Base-by-base conservation (phyloP, 164 flowering plant species). In the Macadamia integrifolia region DNA sequence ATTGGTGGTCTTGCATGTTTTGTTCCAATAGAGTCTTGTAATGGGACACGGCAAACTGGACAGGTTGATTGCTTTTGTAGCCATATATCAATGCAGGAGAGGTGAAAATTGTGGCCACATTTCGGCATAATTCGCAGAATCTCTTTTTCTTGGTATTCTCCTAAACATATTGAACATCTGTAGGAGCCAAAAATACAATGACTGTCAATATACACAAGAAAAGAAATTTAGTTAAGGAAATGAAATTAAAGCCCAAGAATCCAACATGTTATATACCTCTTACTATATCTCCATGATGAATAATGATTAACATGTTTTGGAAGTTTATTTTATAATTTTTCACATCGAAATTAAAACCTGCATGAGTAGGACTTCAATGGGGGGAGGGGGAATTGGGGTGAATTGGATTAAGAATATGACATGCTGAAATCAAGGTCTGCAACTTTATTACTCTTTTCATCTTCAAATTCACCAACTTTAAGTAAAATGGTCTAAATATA, bases 131-230 rank as follows among this genome's bases (percentile, higher is more conserved):
- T 83, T 72, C 96, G 62, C 58, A 86, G 65, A 18, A 84, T 84
- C 73, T 88, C 93, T 70, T 83, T 88, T 69, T 88, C 93, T 82
- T 87, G 81, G 69, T 91, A 88, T 66, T 88, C 91, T 8, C 86
- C 88, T 68, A 91, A 83, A 69, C 93, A 87, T 76, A 88, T 88
- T 1, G 86, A 70, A 61, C 93, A 91, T 74, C 93, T 91, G 85
- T 66, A 56, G 18, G 11, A 70, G 30, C 10, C 69, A 29, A 46
- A 23, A 50, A 23, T 8, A 5, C 18, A 68, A 11, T 43, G 13
- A 64, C 56, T 63, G 18, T 53, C 59, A 35, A 23, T 46, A 4
- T 50, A 55, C 7, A 5, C 40, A 2, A 35, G 40, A 35, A 35
- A 35, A 2, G 40, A 2, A n/a, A 30, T 31, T 0, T 42, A 15